Conservation (phyloP, 108 stramenopile genomes). For the Nannochloropsis gaditana region DNA sequence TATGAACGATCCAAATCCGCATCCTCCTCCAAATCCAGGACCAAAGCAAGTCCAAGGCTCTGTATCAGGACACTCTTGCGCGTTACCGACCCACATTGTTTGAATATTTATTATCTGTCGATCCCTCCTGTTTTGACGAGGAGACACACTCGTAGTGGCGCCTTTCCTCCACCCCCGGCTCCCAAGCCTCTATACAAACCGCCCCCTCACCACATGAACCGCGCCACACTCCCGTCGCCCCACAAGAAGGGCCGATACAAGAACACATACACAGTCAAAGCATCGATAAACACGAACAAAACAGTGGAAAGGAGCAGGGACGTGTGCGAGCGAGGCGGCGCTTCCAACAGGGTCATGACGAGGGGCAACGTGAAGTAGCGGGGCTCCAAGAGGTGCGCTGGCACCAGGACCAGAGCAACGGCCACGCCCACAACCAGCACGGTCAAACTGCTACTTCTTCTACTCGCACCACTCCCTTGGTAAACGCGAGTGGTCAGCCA, state of each 20-base stretch:
- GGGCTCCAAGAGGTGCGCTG: conserved; percentile 35
- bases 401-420: conserved; percentile 37
- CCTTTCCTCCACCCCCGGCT: background rate
- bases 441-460: conserved; percentile 21
- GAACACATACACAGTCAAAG: conserved; percentile 26
- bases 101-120: background rate
- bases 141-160: background rate
- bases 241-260: conserved; percentile 28
- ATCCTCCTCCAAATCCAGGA: too few species aligned
- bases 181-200: background rate
- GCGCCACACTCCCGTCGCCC: conserved; percentile 27
- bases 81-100: too few species aligned
- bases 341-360: conserved; percentile 29
- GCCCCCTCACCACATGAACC: conserved; percentile 38
- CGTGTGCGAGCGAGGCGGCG: background rate
- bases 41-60: too few species aligned
- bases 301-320: conserved; percentile 19
- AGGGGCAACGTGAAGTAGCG: conserved; percentile 37
- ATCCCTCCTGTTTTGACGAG: too few species aligned
- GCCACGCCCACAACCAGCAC: conserved; percentile 24
- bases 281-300: conserved; percentile 11
- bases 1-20: too few species aligned
- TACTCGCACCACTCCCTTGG: conserved; percentile 18
- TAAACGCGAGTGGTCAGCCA: conserved; percentile 22
- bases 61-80: too few species aligned